A percentile compares a stretch with the other conserved stretches of the same genome.
Conservation (phyloP, 2,329 filamentous ascomycete species). For the Chaetomiaceae sp. region DNA sequence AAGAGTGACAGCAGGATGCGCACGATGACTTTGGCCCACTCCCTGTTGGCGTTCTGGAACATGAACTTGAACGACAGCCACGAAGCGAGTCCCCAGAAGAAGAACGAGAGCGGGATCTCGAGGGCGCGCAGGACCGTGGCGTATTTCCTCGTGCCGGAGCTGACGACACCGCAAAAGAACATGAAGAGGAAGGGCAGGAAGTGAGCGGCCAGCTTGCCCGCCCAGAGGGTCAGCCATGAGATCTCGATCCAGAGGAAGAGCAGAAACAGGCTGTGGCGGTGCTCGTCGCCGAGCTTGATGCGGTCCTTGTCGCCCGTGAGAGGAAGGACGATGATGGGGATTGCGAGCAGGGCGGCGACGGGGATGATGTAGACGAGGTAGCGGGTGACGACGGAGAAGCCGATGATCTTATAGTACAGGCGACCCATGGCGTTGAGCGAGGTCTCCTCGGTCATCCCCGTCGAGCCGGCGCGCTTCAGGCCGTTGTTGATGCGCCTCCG, state of each 20-base stretch:
- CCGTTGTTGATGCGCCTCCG: conserved; percentile 45
- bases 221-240: conserved; percentile 63
- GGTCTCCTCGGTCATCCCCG: conserved; percentile 45
- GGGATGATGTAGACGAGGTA: conserved; percentile 66
- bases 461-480: conserved; percentile 38
- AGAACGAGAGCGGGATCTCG: conserved; percentile 61
- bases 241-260: conserved; percentile 67
- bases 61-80: conserved; percentile 59
- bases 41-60: conserved; percentile 38
- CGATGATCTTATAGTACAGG: conserved; percentile 59
- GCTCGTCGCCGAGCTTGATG: conserved; percentile 34
- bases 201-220: conserved; percentile 60
- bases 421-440: conserved; percentile 61
- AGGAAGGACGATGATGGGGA: conserved; percentile 55
- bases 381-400: conserved; percentile 58
- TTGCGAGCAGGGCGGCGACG: conserved; percentile 54
- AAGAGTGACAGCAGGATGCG: conserved; percentile 63
- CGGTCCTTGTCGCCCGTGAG: conserved; percentile 34
- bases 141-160: conserved; percentile 66
- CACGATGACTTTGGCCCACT: conserved; percentile 56
- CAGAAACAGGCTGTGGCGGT: conserved; percentile 44
- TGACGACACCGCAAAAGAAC: conserved; percentile 65
- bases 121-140: conserved; percentile 59
- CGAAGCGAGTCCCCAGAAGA: conserved; percentile 62
- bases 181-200: conserved; percentile 58